A percentile compares a stretch with the other conserved stretches of the same genome.
Conservation (phyloP, 345 rosid genomes). For the Eucalyptus curtisii region DNA sequence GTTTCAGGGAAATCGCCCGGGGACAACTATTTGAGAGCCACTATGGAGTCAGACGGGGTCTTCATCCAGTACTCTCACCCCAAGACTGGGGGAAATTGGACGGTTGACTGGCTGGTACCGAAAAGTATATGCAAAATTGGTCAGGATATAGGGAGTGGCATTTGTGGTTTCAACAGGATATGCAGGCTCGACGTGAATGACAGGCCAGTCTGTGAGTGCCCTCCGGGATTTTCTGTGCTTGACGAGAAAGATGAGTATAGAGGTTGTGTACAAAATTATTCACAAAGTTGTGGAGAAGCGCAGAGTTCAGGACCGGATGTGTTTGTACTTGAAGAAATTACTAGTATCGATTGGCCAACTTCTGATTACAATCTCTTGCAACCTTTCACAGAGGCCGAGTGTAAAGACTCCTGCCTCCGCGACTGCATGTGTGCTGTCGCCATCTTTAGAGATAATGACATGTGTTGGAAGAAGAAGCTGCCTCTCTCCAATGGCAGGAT, state of each 20-base stretch:
- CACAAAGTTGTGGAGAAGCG: slow-evolving; percentile 1
- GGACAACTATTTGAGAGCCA: slow-evolving; percentile 9
- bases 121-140: not conserved
- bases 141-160: not conserved
- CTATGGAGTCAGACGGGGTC: slow-evolving; percentile 20
- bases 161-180: slow-evolving; percentile 18
- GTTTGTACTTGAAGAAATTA: not conserved
- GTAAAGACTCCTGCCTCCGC: slow-evolving; percentile 12
- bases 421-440: slow-evolving; percentile 25
- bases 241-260: slow-evolving; percentile 2
- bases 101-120: not conserved
- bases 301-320: not conserved
- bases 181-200: not conserved
- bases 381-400: slow-evolving; percentile 1
- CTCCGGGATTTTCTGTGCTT: not conserved
- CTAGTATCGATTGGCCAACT: slow-evolving; percentile 9
- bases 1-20: not conserved
- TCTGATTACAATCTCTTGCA: slow-evolving; percentile 9
- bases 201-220: slow-evolving; percentile 11
- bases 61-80: slow-evolving; percentile 11
- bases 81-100: not conserved
- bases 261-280: slow-evolving; percentile 6
- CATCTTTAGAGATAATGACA: not conserved
- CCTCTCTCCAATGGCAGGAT: slow-evolving; percentile 21
- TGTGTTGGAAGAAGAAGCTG: slow-evolving; percentile 26